Conservation (phyloP, 2,329 filamentous ascomycete genomes). For the Claviceps sp. region DNA sequence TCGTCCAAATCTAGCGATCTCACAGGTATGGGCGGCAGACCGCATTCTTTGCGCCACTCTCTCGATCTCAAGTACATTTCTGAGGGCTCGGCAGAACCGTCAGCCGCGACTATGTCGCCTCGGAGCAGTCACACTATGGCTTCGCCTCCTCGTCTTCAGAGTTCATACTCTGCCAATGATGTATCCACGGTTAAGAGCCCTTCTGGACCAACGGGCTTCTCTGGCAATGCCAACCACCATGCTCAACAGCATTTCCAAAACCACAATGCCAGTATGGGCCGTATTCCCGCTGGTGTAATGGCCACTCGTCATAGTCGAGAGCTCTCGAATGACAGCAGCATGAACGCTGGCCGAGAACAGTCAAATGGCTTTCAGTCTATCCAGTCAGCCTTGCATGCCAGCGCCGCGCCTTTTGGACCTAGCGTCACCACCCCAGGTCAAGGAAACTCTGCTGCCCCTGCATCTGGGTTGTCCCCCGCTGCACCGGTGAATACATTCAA, state of each 20-base stretch:
- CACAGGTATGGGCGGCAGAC: slow-evolving; percentile 32
- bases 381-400: slow-evolving; percentile 65
- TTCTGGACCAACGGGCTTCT: slow-evolving; percentile 30
- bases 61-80: slow-evolving; percentile 39
- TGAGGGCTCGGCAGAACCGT: slow-evolving; percentile 28
- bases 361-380: slow-evolving; percentile 41
- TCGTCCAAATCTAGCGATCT: slow-evolving; percentile 30
- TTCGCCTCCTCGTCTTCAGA: slow-evolving; percentile 62
- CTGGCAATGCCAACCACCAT: slow-evolving; percentile 40
- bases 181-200: slow-evolving; percentile 71
- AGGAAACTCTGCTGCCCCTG: slow-evolving; percentile 12
- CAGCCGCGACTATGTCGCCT: slow-evolving; percentile 28
- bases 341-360: slow-evolving; percentile 29
- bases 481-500: slow-evolving; percentile 16
- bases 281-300: slow-evolving; percentile 55
- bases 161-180: slow-evolving; percentile 83
- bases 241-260: slow-evolving; percentile 55
- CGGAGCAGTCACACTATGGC: slow-evolving; percentile 38
- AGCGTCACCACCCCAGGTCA: slow-evolving; percentile 21
- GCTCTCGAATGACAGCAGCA: slow-evolving; percentile 39
- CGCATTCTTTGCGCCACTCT: slow-evolving; percentile 42
- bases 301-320: slow-evolving; percentile 62
- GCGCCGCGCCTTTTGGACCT: slow-evolving; percentile 66
- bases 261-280: slow-evolving; percentile 71
- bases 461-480: slow-evolving; percentile 12